Base-by-base conservation (phyloP, 805 yeast genomes). In the Zygoascus tannicola region DNA sequence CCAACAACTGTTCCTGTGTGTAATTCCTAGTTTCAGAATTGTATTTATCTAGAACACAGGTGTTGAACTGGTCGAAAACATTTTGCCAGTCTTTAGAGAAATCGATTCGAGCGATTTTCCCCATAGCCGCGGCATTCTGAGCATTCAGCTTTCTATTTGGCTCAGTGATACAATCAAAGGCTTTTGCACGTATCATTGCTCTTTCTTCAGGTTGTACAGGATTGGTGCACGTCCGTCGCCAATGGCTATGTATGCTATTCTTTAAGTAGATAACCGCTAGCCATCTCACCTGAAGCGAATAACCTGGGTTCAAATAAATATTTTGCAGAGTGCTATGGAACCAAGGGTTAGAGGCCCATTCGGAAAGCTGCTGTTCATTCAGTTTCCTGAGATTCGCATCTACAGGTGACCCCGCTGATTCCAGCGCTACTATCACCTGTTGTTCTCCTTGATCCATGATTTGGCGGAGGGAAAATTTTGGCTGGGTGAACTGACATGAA, bases 51-150 rank as follows among this genome's bases (percentile, higher is more conserved):
- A 37, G 19, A 14, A 37, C 40, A 5, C 22, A 15, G 12, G 44
- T 40, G 23, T 51, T 45, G 12, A 64, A 68, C 12, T 79, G 80
- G 45, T 83, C 88, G 56, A 92, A 82, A 16, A 92, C 58, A 2
- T 72, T 62, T 0, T 94, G 87, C 97, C 97, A 92, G 38, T 81
- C 87, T 1, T 66, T 60, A 0, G 97, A 97, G 58, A 85, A 92
- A 55, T 92, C 98, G 45, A 77, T 68, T 41, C 97, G 66, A 21
- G 84, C 81, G 22, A 92, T 82, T 47, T 80, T 70, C 1, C 94
- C 80, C 4, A 84, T 68, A 0, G 94, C 80, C 50, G 84, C 82
- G 0, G 97, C 94, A 58, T 85, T 83, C 63, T 92, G 97, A 23
- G 82, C 73, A 23, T 81, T 66, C 47, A 90, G 68, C 56, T 80